These are phyloP conservation scores for Cutaneotrichosporon sp. DNA, from an alignment of 1,284 basidiomycete genomes.

Conservation along the genomic window DNA sequence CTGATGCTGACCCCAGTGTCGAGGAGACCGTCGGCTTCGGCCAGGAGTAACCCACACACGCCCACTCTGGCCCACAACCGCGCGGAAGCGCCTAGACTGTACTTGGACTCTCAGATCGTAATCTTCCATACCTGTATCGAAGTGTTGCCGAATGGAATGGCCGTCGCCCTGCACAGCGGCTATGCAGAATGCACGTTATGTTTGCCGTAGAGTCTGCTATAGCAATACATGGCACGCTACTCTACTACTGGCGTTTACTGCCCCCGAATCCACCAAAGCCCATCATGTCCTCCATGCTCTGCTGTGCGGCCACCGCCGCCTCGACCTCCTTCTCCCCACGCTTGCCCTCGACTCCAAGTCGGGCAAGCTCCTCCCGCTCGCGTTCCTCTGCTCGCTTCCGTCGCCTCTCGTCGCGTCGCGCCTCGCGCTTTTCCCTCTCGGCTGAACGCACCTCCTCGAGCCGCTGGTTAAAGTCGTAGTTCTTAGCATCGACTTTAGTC, in stretches of 20 bases:
- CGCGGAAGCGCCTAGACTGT: slow-evolving; percentile 12
- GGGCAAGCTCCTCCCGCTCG: slow-evolving; percentile 34
- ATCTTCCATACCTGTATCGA: slow-evolving; percentile 17
- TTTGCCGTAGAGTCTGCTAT: neutral
- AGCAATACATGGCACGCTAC: slow-evolving; percentile 8
- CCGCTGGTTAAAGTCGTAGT: slow-evolving; percentile 89
- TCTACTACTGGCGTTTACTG: slow-evolving; percentile 1
- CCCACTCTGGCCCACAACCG: neutral
- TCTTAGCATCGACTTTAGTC: slow-evolving; percentile 73
- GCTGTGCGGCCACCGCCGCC: slow-evolving; percentile 32
- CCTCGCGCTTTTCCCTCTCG: slow-evolving; percentile 38
- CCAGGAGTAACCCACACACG: slow-evolving; percentile 38
- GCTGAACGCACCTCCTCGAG: slow-evolving; percentile 76
- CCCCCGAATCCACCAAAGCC: slow-evolving; percentile 85
- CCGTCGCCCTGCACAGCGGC: neutral
- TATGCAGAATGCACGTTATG: slow-evolving; percentile 4
- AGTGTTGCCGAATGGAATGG: slow-evolving; percentile 10
- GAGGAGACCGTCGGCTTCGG: slow-evolving; percentile 63
- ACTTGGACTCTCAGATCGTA: slow-evolving; percentile 10
- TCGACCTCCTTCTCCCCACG: slow-evolving; percentile 20
- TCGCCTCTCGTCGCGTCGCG: slow-evolving; percentile 65
- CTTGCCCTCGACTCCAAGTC: slow-evolving; percentile 23
- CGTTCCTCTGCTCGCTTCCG: slow-evolving; percentile 44
- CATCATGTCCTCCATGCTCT: slow-evolving; percentile 80
- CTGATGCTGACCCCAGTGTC: slow-evolving; percentile 54